Evolutionary conservation across 2,329 filamentous ascomycete species (phyloP), one percentile per base, ranked within the genome.

Genomic region (Magnaporthiopsis incrustans): DNA sequence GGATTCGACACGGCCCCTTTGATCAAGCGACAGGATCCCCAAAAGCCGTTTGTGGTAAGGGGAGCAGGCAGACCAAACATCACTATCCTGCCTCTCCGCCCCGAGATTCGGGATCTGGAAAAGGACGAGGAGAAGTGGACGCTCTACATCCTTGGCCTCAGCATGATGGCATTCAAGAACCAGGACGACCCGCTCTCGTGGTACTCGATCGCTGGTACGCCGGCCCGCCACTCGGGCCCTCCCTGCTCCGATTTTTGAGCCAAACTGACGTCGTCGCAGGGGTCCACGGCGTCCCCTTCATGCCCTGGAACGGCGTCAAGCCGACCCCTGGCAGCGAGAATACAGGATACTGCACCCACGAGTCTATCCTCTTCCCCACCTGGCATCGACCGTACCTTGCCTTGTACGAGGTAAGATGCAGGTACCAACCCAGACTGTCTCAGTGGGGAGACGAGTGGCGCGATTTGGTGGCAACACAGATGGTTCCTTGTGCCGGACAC

Each of bases 301-400:
- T 76, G 56, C 73, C 80, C 15, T 86, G 83, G 82, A 82, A 79
- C 35, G 80, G 77, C 44, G 84, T 86, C 27, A 70, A 76, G 61
- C 77, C 80, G 64, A 77, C 76, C 1, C 71, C 78, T 2, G 84
- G 83, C 1, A 84, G 82, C 65, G 78, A 81, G 64, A 76, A 79
- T 56, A 79, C 82, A 22, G 91, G 91, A 61, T 96, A 92, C 73
- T 96, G 92, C 73, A 85, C 85, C 18, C 92, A 96, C 75, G 30
- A 77, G 30, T 90, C 89, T 1, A 85, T 88, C 57, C 77, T 95
- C 22, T 95, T 96, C 72, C 85, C 89, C 56, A 83, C 87, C 56
- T 96, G 92, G 92, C 92, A 96, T 79, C 85, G 92, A 61, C 89
- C 91, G 1, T 96, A 94, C 74, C 78, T 95, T 65, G 82, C 80